Percentiles rank a stretch among this genome's conserved stretches.
phyloP scores from a whole-genome alignment of 345 rosid species.

The Eucalyptus lansdowneana region DNA sequence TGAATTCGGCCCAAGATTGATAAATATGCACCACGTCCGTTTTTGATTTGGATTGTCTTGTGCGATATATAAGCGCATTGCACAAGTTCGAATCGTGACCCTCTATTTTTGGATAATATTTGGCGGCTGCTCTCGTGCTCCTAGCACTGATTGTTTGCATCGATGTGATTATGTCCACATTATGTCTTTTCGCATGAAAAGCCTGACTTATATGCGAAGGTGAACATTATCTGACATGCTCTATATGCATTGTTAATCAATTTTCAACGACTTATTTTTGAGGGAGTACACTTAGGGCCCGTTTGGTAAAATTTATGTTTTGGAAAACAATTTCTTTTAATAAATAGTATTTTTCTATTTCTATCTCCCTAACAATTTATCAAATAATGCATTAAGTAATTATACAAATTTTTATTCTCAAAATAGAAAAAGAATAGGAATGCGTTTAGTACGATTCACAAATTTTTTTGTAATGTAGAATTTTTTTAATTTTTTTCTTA shows the following conservation, averaged over 20 bases:
- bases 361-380: fast-evolving
- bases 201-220: neutral
- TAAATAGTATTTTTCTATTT: fast-evolving
- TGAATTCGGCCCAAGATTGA: neutral
- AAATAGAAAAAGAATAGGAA: too few relatives aligned
- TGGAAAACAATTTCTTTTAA: fast-evolving
- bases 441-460: fast-evolving
- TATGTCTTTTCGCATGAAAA: neutral
- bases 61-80: neutral
- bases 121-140: neutral
- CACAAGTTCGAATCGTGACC: neutral
- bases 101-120: neutral
- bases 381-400: fast-evolving
- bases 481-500: too few relatives aligned
- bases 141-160: neutral
- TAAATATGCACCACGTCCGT: neutral
- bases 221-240: neutral
- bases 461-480: too few relatives aligned
- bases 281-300: neutral
- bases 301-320: fast-evolving
- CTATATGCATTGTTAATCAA: neutral
- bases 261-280: neutral
- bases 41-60: neutral
- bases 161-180: neutral
- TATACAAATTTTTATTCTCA: fast-evolving